Evolutionary conservation across 352 stramenopile species (phyloP).

Genomic region (Phytopythium chamaehyphon): DNA sequence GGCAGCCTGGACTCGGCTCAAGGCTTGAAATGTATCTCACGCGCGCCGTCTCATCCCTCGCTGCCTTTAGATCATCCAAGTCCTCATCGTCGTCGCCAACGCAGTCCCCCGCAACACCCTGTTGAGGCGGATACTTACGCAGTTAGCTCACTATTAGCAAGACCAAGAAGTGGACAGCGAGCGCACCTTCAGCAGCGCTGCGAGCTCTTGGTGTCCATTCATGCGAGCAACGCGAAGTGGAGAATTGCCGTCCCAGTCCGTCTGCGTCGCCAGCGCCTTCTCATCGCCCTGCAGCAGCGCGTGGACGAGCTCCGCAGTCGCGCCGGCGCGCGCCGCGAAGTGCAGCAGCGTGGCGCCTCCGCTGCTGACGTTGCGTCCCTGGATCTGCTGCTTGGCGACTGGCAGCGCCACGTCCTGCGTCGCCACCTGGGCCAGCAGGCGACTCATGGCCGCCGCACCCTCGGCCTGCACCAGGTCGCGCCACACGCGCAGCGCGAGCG

Average conservation of each 20-base stretch:
- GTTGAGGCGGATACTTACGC: neutral
- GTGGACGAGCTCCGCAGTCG: slow-evolving; percentile 36
- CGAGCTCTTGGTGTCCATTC: slow-evolving; percentile 32
- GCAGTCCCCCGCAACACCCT: slow-evolving; percentile 13
- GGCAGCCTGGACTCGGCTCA: slow-evolving; percentile 34
- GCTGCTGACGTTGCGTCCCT: slow-evolving; percentile 65
- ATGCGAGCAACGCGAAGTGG: slow-evolving; percentile 43
- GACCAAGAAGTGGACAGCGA: neutral
- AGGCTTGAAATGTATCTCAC: slow-evolving; percentile 49
- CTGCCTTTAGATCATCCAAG: slow-evolving; percentile 18
- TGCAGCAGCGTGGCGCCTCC: slow-evolving; percentile 71
- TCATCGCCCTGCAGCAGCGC: slow-evolving; percentile 39
- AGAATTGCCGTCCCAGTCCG: slow-evolving; percentile 67
- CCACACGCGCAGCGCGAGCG: slow-evolving; percentile 36
- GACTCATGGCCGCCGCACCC: neutral
- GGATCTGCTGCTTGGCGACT: slow-evolving; percentile 51
- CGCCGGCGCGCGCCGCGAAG: slow-evolving; percentile 56
- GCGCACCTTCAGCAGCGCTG: slow-evolving; percentile 29
- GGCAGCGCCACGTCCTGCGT: slow-evolving; percentile 70
- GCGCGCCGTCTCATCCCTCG: slow-evolving; percentile 39
- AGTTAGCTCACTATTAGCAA: neutral
- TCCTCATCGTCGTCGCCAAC: slow-evolving; percentile 5
- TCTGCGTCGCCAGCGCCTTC: slow-evolving; percentile 11
- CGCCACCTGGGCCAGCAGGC: slow-evolving; percentile 19
- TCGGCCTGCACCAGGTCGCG: slow-evolving; percentile 16